A percentile compares a stretch with the other conserved stretches of the same genome.
Conservation (phyloP, 257 asterid genomes). For the Solanum appendiculatum region DNA sequence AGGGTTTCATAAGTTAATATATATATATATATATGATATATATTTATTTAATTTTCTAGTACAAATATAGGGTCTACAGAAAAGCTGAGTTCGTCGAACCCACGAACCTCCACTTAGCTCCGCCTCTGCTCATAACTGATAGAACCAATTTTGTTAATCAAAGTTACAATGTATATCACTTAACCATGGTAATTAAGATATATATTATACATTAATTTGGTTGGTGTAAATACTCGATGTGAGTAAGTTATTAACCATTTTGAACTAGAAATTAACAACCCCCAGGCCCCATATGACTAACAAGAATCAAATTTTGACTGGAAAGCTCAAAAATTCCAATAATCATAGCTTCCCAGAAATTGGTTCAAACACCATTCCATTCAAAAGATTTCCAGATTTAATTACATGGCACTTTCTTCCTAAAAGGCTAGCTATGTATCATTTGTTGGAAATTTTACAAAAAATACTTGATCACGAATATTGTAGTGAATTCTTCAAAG, state of each 20-base stretch:
- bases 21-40: too few species aligned
- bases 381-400: background rate
- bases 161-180: background rate
- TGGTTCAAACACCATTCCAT: background rate
- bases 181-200: background rate
- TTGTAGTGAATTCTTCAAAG: background rate
- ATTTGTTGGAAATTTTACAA: background rate
- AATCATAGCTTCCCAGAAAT: background rate
- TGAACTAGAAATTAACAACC: background rate
- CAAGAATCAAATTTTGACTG: background rate
- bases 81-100: too few species aligned
- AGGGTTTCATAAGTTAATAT: too few species aligned
- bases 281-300: background rate
- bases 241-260: background rate
- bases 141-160: background rate
- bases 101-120: too few species aligned
- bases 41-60: too few species aligned
- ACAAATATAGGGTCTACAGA: too few species aligned
- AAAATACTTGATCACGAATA: background rate
- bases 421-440: background rate
- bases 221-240: background rate
- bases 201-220: background rate
- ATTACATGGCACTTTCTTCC: background rate
- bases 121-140: background rate
- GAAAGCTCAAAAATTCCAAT: background rate